Conservation (phyloP, 352 stramenopile species). For the Globisporangium cylindrosporum region DNA sequence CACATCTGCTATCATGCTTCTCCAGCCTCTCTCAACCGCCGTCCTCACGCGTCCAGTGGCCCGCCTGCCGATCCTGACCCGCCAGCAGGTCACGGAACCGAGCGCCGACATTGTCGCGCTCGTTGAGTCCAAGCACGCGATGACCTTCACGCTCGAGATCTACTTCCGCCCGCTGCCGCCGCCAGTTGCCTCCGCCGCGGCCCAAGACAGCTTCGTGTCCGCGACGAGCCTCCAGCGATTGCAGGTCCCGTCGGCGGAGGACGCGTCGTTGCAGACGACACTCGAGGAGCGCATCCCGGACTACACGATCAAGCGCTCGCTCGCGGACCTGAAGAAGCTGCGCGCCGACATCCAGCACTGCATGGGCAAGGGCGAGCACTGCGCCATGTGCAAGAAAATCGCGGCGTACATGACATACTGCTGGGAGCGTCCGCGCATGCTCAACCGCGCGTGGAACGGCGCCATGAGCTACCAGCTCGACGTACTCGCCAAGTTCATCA, state of each 20-base stretch:
- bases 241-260: neutral
- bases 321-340: constrained; percentile 12
- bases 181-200: neutral
- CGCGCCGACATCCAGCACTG: constrained; percentile 7
- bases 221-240: neutral
- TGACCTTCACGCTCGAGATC: constrained; percentile 8
- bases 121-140: constrained; percentile 3
- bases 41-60: neutral
- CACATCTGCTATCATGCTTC: neutral
- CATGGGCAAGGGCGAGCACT: constrained; percentile 13
- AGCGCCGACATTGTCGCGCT: constrained; percentile 13
- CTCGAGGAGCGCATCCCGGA: constrained; percentile 7
- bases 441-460: constrained; percentile 15
- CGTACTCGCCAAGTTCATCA: constrained; percentile 16
- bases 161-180: constrained; percentile 2
- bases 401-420: constrained; percentile 14
- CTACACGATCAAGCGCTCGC: constrained; percentile 14
- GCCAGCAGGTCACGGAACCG: constrained; percentile 1
- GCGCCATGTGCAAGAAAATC: constrained; percentile 11
- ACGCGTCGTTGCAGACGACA: neutral
- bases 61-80: constrained; percentile 1
- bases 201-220: constrained; percentile 6
- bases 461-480: constrained; percentile 16
- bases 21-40: constrained; percentile 5
- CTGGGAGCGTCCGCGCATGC: constrained; percentile 13